Evolutionary conservation across 257 asterid species (phyloP).

Genomic region (Primulina eburnea): DNA sequence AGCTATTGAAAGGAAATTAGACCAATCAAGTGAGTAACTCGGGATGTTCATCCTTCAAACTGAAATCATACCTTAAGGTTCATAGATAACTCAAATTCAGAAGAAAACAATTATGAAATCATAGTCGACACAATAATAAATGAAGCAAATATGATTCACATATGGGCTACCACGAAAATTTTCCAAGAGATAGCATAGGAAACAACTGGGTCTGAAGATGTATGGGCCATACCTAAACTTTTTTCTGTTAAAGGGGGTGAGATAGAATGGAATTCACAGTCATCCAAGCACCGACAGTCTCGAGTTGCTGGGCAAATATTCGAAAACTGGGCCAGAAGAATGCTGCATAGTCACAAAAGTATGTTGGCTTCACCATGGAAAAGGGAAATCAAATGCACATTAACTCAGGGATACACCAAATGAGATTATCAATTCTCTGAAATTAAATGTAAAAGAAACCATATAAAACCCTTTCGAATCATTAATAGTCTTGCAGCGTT

Average conservation of each 20-base stretch:
- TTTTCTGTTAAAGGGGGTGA: not conserved
- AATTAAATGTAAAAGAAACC: not conserved
- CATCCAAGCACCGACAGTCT: not conserved
- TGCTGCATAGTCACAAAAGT: not conserved
- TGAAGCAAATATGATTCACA: no score
- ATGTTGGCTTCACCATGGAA: not conserved
- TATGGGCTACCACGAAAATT: not conserved
- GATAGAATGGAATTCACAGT: not conserved
- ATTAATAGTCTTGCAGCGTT: not conserved
- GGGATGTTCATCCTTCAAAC: constrained; percentile 10
- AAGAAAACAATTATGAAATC: constrained; percentile 13
- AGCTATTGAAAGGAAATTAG: not conserved
- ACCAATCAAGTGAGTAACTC: not conserved
- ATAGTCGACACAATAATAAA: constrained; percentile 6
- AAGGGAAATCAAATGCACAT: not conserved
- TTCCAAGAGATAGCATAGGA: not conserved
- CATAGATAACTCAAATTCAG: constrained; percentile 22
- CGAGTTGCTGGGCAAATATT: not conserved
- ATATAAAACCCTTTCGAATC: not conserved
- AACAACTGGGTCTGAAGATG: not conserved
- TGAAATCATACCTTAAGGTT: constrained; percentile 3
- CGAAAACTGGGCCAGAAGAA: not conserved
- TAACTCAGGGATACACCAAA: not conserved
- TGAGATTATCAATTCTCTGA: no score
- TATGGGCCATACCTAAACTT: no score